These are phyloP conservation scores for Tolypocladium sp. DNA, from an alignment of 2,329 filamentous ascomycete species.

Conservation along the genomic window DNA sequence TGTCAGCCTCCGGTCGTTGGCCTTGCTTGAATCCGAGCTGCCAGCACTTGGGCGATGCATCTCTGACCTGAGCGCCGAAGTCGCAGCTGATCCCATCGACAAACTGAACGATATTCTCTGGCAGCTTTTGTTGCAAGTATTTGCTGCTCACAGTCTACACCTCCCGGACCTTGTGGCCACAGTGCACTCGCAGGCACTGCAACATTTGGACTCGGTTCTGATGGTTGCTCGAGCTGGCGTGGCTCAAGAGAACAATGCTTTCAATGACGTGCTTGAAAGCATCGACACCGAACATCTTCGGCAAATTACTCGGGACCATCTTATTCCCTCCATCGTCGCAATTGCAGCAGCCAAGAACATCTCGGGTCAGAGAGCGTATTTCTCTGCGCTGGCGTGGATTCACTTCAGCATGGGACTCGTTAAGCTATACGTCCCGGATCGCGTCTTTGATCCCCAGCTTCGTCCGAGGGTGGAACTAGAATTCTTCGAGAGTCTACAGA, in stretches of 20 bases:
- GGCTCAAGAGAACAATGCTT: conserved; percentile 2
- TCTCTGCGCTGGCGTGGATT: conserved; percentile 56
- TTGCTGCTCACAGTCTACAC: conserved; percentile 27
- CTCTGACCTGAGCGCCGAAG: conserved; percentile 35
- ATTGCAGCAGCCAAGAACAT: conserved; percentile 21
- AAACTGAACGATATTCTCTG: conserved; percentile 40
- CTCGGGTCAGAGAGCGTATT: conserved; percentile 13
- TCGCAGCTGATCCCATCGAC: conserved; percentile 39
- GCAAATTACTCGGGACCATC: conserved; percentile 27
- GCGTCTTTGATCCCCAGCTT: conserved; percentile 72
- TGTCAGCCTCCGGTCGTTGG: conserved; percentile 50
- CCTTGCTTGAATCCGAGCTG: conserved; percentile 56
- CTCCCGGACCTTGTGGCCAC: conserved; percentile 18
- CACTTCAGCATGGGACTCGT: conserved; percentile 67
- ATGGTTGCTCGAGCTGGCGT: conserved; percentile 3
- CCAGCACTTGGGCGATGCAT: conserved; percentile 50
- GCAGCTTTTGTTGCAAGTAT: conserved; percentile 32
- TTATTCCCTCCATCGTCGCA: conserved; percentile 36
- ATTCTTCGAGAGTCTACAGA: conserved; percentile 45
- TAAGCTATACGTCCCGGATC: conserved; percentile 76
- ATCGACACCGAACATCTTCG: conserved; percentile 27
- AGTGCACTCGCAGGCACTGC: conserved; percentile 14
- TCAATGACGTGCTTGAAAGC: conserved; percentile 11
- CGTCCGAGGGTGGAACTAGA: conserved; percentile 56
- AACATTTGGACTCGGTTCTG: conserved; percentile 7